Conservation (phyloP, 2,329 filamentous ascomycete genomes). For the Berkeleyomyces basicola region DNA sequence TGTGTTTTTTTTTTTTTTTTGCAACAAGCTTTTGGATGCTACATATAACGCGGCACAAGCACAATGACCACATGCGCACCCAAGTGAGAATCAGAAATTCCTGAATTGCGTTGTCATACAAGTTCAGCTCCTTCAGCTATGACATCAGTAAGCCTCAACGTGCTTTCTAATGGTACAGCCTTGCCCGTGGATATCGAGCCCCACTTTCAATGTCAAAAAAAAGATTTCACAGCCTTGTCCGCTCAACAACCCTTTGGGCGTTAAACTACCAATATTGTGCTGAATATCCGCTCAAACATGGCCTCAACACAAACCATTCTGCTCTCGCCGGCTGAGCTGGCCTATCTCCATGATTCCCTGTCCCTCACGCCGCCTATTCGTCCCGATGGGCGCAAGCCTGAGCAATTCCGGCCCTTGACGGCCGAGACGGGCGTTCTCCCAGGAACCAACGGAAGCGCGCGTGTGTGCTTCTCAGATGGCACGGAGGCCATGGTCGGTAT, state of each 20-base stretch:
- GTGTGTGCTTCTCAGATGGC: constrained; percentile 87
- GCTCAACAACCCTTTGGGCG: background rate
- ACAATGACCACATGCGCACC: background rate
- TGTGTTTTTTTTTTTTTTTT: background rate
- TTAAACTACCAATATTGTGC: background rate
- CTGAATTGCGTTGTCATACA: background rate
- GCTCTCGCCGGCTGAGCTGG: constrained; percentile 88
- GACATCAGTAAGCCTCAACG: background rate
- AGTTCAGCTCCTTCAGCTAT: background rate
- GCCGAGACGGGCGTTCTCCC: constrained; percentile 86
- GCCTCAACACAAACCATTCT: constrained; percentile 48
- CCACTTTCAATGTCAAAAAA: constrained; percentile 10
- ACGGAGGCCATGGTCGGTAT: constrained; percentile 92
- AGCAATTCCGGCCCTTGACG: constrained; percentile 76
- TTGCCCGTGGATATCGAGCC: background rate
- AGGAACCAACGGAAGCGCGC: constrained; percentile 76
- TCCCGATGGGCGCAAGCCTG: constrained; percentile 65
- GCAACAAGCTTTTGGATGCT: background rate
- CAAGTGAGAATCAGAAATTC: background rate
- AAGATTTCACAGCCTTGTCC: constrained; percentile 9
- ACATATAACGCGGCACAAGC: background rate
- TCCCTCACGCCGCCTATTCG: constrained; percentile 68
- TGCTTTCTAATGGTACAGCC: constrained; percentile 1
- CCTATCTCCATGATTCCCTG: constrained; percentile 83
- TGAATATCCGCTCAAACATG: constrained; percentile 27